phyloP scores from a whole-genome alignment of 352 stramenopile species.

The Phytophthora niederhauseri region DNA sequence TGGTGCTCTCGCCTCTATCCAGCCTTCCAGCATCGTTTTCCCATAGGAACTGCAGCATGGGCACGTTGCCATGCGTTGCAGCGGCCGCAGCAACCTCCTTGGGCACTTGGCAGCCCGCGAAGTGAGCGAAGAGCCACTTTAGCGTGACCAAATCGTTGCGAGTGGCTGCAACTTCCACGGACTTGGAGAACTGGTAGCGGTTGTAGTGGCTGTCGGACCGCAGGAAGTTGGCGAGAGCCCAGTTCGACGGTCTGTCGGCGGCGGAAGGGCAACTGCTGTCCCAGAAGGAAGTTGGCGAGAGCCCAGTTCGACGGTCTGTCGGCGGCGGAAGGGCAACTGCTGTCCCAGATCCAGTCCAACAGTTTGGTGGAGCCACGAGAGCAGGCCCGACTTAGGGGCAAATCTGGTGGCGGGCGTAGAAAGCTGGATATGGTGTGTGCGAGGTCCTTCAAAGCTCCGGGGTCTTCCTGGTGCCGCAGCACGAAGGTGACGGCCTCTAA shows the following conservation, averaged over 20 bases:
- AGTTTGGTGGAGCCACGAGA: conserved; percentile 7
- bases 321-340: conserved; percentile 1
- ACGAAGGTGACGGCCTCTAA: conserved; percentile 5
- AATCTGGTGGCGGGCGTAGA: background rate
- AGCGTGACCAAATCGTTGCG: background rate
- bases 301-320: conserved; percentile 2
- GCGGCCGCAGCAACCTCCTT: background rate
- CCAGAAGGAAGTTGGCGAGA: conserved; percentile 18
- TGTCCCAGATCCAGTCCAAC: conserved; percentile 18
- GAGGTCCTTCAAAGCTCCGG: background rate
- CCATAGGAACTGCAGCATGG: conserved; percentile 12
- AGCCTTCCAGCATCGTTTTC: conserved; percentile 2
- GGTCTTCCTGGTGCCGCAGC: background rate
- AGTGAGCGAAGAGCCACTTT: conserved; percentile 10
- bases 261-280: conserved; percentile 7
- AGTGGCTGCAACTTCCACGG: background rate
- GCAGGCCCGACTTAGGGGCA: conserved; percentile 7
- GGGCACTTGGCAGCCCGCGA: background rate
- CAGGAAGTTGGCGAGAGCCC: conserved; percentile 13
- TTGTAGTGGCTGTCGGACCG: conserved; percentile 12
- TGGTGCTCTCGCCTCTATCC: background rate
- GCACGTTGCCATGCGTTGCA: background rate
- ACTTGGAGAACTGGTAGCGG: conserved; percentile 14
- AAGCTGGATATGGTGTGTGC: conserved; percentile 1
- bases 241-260: background rate